Conservation (phyloP, 2,329 filamentous ascomycete genomes). For the Aureobasidium mangrovei region DNA sequence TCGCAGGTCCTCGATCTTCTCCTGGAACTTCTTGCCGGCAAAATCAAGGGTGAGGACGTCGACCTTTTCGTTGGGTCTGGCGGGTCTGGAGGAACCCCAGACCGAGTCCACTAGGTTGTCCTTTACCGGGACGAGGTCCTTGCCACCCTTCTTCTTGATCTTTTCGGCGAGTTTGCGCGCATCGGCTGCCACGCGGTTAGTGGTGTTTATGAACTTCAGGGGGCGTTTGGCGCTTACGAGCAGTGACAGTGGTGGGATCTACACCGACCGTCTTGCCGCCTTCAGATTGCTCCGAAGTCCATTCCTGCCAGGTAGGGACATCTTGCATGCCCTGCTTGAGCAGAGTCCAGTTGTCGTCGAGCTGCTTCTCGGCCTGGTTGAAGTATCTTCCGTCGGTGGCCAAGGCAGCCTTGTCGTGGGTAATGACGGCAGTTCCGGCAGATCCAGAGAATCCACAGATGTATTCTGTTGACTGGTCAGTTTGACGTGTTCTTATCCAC, state of each 20-base stretch:
- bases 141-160: slow-evolving; percentile 77
- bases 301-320: slow-evolving; percentile 96
- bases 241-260: slow-evolving; percentile 79
- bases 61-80: slow-evolving; percentile 66
- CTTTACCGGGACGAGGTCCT: slow-evolving; percentile 62
- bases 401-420: slow-evolving; percentile 74
- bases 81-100: slow-evolving; percentile 70
- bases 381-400: slow-evolving; percentile 97
- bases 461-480: slow-evolving; percentile 46
- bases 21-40: slow-evolving; percentile 70
- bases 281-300: slow-evolving; percentile 77
- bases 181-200: slow-evolving; percentile 33
- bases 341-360: slow-evolving; percentile 84
- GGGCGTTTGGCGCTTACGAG: slow-evolving; percentile 29
- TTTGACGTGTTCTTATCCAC: neutral
- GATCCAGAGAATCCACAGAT: slow-evolving; percentile 94
- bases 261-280: slow-evolving; percentile 84
- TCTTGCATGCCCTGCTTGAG: slow-evolving; percentile 90
- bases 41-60: slow-evolving; percentile 63
- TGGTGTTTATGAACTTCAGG: slow-evolving; percentile 29
- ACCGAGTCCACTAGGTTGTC: slow-evolving; percentile 84
- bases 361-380: slow-evolving; percentile 85
- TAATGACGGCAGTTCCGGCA: slow-evolving; percentile 84
- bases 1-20: slow-evolving; percentile 79
- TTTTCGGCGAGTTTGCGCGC: slow-evolving; percentile 72